A percentile compares a stretch with the other conserved stretches of the same genome.
These are phyloP conservation scores for Dendrocalamus latiflorus DNA, from an alignment of 202 grass and related monocot genomes.

Conservation along the genomic window DNA sequence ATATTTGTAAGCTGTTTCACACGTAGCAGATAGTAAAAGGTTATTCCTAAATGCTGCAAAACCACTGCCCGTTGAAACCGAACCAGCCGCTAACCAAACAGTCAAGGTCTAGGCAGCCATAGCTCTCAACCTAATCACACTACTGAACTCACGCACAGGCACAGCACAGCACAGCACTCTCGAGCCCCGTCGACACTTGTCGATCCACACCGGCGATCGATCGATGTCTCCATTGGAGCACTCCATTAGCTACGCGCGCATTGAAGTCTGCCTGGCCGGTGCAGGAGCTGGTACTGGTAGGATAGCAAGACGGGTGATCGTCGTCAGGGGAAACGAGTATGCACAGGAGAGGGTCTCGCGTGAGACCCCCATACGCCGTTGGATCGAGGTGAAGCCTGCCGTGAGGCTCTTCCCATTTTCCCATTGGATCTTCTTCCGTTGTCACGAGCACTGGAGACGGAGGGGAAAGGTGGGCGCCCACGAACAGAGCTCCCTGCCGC, in stretches of 20 bases:
- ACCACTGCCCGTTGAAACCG: not conserved
- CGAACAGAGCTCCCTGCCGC: slow-evolving; percentile 3
- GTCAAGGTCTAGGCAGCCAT: not conserved
- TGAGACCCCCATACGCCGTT: too few species aligned
- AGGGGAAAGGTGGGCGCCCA: not conserved
- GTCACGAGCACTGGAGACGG: not conserved
- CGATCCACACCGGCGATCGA: not conserved
- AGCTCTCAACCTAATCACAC: not conserved
- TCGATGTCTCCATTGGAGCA: not conserved
- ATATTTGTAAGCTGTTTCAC: too few species aligned
- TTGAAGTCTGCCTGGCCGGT: not conserved
- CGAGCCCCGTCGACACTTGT: not conserved
- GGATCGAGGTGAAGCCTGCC: too few species aligned
- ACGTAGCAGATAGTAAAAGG: too few species aligned
- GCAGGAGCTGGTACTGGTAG: not conserved
- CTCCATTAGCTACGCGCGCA: not conserved
- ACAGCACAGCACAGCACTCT: not conserved
- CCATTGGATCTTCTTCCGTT: too few species aligned
- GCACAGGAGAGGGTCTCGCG: too few species aligned
- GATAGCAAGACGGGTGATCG: too few species aligned
- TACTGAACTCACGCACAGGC: too few species aligned
- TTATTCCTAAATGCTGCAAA: too few species aligned
- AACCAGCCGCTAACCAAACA: not conserved
- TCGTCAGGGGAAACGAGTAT: too few species aligned
- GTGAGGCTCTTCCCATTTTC: too few species aligned